A percentile compares a stretch with the other conserved stretches of the same genome.
Evolutionary conservation across 768 basidiomycete genomes (phyloP).

Genomic region (Termitomyces sp.): DNA sequence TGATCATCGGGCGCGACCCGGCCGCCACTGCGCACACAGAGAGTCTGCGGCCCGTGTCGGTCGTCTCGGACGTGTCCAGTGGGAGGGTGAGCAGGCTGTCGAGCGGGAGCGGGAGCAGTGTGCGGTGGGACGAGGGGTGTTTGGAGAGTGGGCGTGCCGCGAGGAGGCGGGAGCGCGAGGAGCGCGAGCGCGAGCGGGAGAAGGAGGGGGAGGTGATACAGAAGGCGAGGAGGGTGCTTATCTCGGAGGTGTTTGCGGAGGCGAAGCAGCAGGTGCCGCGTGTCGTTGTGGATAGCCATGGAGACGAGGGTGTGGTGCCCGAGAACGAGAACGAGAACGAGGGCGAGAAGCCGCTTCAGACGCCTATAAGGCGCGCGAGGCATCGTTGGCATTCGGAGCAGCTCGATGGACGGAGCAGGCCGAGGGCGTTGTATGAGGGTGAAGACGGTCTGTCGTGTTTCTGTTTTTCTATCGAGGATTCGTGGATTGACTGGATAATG

Average conservation of each 20-base stretch:
- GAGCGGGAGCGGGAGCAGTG: constrained; percentile 29
- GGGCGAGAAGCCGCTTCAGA: constrained; percentile 18
- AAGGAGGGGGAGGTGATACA: constrained; percentile 26
- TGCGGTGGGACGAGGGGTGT: constrained; percentile 46
- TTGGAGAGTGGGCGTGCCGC: constrained; percentile 38
- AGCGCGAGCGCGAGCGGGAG: constrained; percentile 14
- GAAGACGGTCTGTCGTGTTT: constrained; percentile 39
- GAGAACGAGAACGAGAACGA: constrained; percentile 33
- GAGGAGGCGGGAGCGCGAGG: constrained; percentile 22
- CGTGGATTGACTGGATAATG: not conserved
- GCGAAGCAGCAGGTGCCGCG: constrained; percentile 24
- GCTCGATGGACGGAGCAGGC: constrained; percentile 40
- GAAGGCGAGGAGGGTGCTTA: constrained; percentile 48
- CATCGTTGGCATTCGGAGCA: constrained; percentile 63
- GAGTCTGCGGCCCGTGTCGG: constrained; percentile 28
- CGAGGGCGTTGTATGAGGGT: constrained; percentile 44
- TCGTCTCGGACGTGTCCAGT: not conserved
- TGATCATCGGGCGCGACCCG: not conserved
- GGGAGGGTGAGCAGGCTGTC: constrained; percentile 17
- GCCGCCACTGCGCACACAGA: not conserved
- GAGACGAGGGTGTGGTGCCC: constrained; percentile 30
- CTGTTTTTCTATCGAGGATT: not conserved
- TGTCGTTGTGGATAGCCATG: not conserved
- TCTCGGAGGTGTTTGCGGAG: constrained; percentile 58
- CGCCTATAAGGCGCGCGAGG: constrained; percentile 42